A percentile compares a stretch with the other conserved stretches of the same genome.
These are phyloP conservation scores for Zygosaccharomyces bisporus DNA, from an alignment of 805 yeast genomes.

Conservation along the genomic window DNA sequence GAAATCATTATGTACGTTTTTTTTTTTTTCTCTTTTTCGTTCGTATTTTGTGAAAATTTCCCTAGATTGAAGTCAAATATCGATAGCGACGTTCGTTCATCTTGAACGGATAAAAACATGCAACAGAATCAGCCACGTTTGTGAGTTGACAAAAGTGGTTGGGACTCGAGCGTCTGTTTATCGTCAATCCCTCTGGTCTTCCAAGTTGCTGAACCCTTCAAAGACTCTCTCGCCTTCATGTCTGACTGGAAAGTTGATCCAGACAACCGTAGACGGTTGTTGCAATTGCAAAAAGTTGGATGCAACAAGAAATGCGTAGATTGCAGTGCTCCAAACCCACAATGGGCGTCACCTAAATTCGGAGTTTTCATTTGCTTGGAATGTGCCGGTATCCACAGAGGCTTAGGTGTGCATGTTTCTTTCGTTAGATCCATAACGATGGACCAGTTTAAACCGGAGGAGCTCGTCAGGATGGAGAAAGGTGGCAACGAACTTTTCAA, in stretches of 20 bases:
- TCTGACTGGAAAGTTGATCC: slow-evolving; percentile 89
- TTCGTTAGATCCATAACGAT: slow-evolving; percentile 95
- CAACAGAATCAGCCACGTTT: neutral
- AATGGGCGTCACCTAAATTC: slow-evolving; percentile 98
- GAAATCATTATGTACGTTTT: neutral
- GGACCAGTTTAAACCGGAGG: slow-evolving; percentile 97
- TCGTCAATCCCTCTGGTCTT: neutral
- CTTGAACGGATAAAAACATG: neutral
- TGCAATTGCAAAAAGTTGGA: slow-evolving; percentile 75
- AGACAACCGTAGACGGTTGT: slow-evolving; percentile 76
- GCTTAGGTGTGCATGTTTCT: slow-evolving; percentile 94
- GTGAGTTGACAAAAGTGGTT: neutral
- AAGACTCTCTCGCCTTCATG: slow-evolving; percentile 26
- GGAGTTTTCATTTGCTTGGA: slow-evolving; percentile 96
- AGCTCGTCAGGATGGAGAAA: slow-evolving; percentile 80
- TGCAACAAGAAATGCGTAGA: slow-evolving; percentile 88
- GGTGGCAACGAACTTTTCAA: slow-evolving; percentile 86
- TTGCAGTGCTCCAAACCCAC: slow-evolving; percentile 94
- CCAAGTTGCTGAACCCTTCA: neutral
- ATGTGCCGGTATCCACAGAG: slow-evolving; percentile 96
- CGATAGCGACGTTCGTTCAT: neutral
- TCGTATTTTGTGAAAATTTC: slow-evolving; percentile 1
- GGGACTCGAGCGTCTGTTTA: neutral
- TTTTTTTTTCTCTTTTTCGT: neutral
- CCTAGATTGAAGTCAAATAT: neutral